Evolutionary conservation across 371 early-diverging fungal genomes (phyloP).

Genomic region (Mortierella sp.): DNA sequence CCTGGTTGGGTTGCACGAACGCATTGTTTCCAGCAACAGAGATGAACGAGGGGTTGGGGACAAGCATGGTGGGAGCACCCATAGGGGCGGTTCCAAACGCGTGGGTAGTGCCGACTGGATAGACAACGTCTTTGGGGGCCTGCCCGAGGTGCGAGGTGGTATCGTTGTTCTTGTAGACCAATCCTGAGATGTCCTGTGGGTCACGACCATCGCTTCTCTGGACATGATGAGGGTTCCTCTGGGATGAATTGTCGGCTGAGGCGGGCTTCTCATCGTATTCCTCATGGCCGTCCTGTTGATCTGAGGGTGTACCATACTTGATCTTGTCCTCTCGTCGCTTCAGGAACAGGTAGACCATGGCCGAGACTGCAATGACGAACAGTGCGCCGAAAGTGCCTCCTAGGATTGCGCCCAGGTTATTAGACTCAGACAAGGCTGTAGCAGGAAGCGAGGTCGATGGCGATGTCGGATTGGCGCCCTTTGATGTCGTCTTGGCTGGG

Average conservation of each 20-base stretch:
- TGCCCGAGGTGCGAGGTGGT: neutral
- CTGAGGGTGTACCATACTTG: neutral
- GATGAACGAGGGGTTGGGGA: neutral
- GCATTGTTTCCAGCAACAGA: neutral
- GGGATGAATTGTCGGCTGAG: neutral
- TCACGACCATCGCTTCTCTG: neutral
- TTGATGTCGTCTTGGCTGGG: neutral
- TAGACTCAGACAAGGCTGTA: neutral
- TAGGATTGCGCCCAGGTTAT: constrained; percentile 34
- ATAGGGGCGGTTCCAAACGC: neutral
- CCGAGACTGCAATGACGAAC: constrained; percentile 20
- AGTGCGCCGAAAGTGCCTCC: constrained; percentile 35
- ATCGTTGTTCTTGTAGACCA: neutral
- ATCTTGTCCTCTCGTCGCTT: constrained; percentile 15
- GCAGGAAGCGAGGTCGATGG: neutral
- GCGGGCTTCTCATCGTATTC: neutral
- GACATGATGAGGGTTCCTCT: neutral
- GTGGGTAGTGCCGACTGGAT: neutral
- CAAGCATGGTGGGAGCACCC: neutral
- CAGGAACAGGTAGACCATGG: constrained; percentile 12
- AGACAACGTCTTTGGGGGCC: neutral
- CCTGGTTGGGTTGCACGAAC: neutral
- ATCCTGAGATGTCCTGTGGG: neutral
- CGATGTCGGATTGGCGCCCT: neutral
- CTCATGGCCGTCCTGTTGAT: neutral